Evolutionary conservation across 164 flowering plant genomes (phyloP).

Genomic region (Liquidambar formosana): DNA sequence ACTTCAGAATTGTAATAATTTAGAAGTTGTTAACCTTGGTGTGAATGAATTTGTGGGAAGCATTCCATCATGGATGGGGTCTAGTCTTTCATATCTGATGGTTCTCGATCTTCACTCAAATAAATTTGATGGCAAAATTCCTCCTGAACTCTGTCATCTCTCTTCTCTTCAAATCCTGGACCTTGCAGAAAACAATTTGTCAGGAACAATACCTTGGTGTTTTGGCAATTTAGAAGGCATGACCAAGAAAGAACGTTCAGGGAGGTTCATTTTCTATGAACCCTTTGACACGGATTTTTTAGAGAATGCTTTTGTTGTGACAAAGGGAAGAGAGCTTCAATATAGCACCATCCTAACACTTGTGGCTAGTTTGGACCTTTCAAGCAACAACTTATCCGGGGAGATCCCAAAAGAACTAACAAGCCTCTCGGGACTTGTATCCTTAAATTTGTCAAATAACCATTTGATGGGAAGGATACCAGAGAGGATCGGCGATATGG

Average conservation of each 20-base stretch:
- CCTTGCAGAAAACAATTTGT: no score
- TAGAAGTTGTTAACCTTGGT: constrained; percentile 37
- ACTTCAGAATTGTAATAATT: constrained; percentile 14
- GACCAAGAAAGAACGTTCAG: not conserved
- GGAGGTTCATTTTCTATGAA: no score
- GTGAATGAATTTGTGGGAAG: constrained; percentile 31
- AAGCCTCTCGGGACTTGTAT: constrained; percentile 10
- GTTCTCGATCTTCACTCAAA: constrained; percentile 28
- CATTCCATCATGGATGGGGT: constrained; percentile 31
- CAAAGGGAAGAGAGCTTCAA: no score
- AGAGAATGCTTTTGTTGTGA: no score
- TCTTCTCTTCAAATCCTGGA: constrained; percentile 25
- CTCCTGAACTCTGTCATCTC: constrained; percentile 21
- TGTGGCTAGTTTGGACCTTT: no score
- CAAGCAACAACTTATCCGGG: no score
- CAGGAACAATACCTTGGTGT: constrained; percentile 39
- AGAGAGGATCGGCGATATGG: no score
- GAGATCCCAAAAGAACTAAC: constrained; percentile 31
- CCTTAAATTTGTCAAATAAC: no score
- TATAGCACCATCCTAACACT: no score
- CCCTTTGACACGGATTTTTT: no score
- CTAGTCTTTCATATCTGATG: not conserved
- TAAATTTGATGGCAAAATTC: no score
- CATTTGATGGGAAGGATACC: no score
- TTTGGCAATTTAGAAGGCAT: constrained; percentile 25